Conservation (phyloP, 257 asterid species). For the Salvia miltiorrhiza region DNA sequence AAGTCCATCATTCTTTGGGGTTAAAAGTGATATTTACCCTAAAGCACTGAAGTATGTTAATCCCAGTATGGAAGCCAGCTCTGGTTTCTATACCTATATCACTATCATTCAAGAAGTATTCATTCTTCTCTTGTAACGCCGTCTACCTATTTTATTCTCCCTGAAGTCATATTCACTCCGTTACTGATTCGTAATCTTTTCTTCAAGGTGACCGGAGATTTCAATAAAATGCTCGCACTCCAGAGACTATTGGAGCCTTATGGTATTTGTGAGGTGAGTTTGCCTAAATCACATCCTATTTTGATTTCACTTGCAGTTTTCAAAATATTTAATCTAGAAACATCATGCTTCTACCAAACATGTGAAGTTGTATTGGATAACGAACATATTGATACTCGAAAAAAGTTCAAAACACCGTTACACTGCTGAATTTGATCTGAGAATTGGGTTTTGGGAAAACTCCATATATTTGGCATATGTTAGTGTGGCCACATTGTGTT, state of each 20-base stretch:
- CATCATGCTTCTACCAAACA: not conserved
- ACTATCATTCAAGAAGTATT: not conserved
- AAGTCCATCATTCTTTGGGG: no score
- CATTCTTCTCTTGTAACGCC: not conserved
- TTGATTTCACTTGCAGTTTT: not conserved
- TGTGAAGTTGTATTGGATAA: not conserved
- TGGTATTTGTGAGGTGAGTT: constrained; percentile 90
- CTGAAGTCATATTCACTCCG: not conserved
- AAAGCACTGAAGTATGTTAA: no score
- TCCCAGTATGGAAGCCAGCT: no score
- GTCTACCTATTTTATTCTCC: no score
- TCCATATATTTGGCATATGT: no score
- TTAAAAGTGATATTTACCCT: no score
- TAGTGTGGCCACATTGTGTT: not conserved
- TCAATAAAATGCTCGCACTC: constrained; percentile 77
- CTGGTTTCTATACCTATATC: no score
- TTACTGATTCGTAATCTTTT: constrained; percentile 5
- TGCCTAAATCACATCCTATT: not conserved
- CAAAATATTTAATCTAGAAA: not conserved
- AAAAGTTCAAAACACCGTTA: not conserved
- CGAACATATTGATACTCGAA: not conserved
- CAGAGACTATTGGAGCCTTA: constrained; percentile 73
- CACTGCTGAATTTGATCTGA: not conserved
- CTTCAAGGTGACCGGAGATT: constrained; percentile 78
- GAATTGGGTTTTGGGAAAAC: not conserved